These are phyloP conservation scores for Hypoxylon rickii DNA, from an alignment of 495 filamentous ascomycete genomes.

Conservation along the genomic window DNA sequence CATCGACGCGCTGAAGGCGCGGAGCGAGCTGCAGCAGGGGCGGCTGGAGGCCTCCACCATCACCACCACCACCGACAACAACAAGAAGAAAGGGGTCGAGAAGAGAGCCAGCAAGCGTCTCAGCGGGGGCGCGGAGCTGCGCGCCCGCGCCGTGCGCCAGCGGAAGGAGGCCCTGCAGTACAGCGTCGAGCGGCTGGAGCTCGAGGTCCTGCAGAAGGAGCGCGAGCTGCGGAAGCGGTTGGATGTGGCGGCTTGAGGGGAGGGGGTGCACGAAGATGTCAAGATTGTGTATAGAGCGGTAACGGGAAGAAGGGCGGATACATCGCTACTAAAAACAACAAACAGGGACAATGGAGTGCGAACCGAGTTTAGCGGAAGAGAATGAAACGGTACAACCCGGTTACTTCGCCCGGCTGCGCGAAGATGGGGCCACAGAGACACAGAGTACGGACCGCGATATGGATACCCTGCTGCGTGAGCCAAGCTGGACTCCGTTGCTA, in stretches of 20 bases:
- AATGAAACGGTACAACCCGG: no score
- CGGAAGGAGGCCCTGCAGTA: slow-evolving; percentile 53
- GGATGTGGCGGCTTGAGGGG: slow-evolving; percentile 32
- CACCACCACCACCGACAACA: neutral
- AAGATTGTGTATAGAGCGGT: no score
- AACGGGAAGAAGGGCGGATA: no score
- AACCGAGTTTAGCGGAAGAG: no score
- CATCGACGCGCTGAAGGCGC: slow-evolving; percentile 54
- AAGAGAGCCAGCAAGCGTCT: slow-evolving; percentile 16
- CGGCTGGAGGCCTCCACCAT: slow-evolving; percentile 38
- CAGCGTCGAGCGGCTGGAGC: slow-evolving; percentile 53
- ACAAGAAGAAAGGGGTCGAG: neutral
- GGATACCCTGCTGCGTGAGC: no score
- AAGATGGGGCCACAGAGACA: no score
- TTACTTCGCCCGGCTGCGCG: no score
- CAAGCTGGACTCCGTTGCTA: no score
- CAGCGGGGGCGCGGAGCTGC: slow-evolving; percentile 40
- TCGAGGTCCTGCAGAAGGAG: slow-evolving; percentile 57
- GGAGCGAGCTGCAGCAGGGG: slow-evolving; percentile 52
- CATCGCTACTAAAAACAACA: no score
- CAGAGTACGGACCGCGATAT: no score
- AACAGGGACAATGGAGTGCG: no score
- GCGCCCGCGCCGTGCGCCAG: slow-evolving; percentile 45
- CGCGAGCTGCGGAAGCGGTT: slow-evolving; percentile 52
- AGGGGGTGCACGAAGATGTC: no score